phyloP scores from a whole-genome alignment of 345 rosid species.

The Populus euphratica region DNA sequence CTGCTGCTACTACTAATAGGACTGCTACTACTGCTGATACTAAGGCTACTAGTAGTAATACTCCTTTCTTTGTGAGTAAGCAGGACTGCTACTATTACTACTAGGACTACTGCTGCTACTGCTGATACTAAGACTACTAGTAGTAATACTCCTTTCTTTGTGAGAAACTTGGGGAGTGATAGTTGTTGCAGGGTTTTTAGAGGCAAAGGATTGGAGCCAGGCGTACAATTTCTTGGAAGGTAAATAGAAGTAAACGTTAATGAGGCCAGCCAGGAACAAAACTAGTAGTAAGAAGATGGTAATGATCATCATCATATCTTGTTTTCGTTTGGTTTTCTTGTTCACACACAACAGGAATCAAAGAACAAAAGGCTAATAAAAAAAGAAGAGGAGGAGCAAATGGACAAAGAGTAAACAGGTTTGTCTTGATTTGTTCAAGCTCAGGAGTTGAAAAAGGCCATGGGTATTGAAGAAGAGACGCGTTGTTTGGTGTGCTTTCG shows the following conservation, averaged over 20 bases:
- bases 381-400: background rate
- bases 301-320: conserved; percentile 17
- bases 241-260: conserved; percentile 28
- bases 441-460: background rate
- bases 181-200: background rate
- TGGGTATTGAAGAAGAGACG: conserved; percentile 21
- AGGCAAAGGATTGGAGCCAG: conserved; percentile 29
- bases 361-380: background rate
- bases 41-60: background rate
- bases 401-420: background rate
- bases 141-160: background rate
- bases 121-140: background rate
- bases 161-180: background rate
- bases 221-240: conserved; percentile 31
- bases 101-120: too few species aligned
- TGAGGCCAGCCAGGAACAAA: conserved; percentile 37
- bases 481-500: conserved; percentile 25
- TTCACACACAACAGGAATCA: background rate
- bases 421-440: background rate
- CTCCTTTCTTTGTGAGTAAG: background rate
- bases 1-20: too few species aligned
- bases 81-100: too few species aligned
- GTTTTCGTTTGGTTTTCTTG: background rate
- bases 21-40: too few species aligned
- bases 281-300: conserved; percentile 24